Conservation (phyloP, 305 asterid genomes). For the Fraxinus floribunda region DNA sequence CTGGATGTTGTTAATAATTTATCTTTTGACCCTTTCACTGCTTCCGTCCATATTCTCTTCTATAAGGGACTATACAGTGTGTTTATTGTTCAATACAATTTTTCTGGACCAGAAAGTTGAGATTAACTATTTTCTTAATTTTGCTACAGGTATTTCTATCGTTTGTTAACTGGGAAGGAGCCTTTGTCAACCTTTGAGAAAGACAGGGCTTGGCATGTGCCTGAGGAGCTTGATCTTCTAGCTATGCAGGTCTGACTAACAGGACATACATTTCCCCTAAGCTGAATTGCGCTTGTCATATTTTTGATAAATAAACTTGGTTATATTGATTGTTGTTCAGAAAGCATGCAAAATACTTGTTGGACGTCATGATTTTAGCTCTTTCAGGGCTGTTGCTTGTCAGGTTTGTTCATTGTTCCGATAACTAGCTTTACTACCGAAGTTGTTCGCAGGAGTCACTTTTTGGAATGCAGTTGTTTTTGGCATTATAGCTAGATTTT, state of each 20-base stretch:
- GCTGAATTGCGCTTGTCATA: neutral
- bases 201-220: constrained; percentile 86
- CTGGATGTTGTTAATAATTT: neutral
- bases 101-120: constrained; percentile 18
- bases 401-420: constrained; percentile 53
- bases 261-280: neutral
- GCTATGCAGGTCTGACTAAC: constrained; percentile 68
- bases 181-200: constrained; percentile 67
- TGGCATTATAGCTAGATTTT: neutral
- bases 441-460: neutral
- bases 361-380: constrained; percentile 89
- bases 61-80: constrained; percentile 1
- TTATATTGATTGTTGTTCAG: constrained; percentile 43
- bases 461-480: neutral
- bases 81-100: neutral
- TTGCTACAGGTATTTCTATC: constrained; percentile 70
- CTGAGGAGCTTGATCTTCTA: constrained; percentile 65
- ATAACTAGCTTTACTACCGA: neutral
- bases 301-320: constrained; percentile 2
- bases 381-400: constrained; percentile 88
- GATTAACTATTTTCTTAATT: constrained; percentile 22
- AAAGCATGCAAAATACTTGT: constrained; percentile 77
- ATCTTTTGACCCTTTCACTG: neutral
- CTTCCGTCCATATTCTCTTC: neutral
- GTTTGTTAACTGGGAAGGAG: constrained; percentile 64